These are phyloP conservation scores for Vigna reflexopilosa DNA, from an alignment of 306 rosid species.

Conservation along the genomic window DNA sequence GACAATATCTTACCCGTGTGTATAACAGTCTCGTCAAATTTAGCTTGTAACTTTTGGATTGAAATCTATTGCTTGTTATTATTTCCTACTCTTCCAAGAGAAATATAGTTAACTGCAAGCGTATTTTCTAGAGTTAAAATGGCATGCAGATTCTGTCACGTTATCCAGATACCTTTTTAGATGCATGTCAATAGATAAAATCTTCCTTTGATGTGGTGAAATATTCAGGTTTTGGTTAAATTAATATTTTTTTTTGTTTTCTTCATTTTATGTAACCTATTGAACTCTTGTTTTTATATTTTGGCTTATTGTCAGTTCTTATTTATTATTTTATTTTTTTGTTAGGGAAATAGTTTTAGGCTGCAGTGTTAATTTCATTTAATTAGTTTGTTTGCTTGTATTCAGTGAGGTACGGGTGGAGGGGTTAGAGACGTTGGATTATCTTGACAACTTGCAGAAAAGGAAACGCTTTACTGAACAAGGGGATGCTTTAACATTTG, in stretches of 20 bases:
- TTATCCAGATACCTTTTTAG: background rate
- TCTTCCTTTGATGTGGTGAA: background rate
- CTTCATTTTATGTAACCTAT: background rate
- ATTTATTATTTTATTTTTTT: slow-evolving; percentile 7
- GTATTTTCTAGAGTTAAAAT: background rate
- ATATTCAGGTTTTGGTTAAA: slow-evolving; percentile 27
- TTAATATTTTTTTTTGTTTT: slow-evolving; percentile 12
- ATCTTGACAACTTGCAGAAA: slow-evolving; percentile 79
- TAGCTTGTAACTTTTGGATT: too few species aligned
- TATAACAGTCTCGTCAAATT: too few species aligned
- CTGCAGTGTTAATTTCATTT: slow-evolving; percentile 29
- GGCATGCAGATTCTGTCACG: slow-evolving; percentile 20
- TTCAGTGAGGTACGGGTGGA: slow-evolving; percentile 91
- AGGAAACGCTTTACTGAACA: slow-evolving; percentile 83
- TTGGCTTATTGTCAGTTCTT: background rate
- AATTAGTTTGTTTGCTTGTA: slow-evolving; percentile 41
- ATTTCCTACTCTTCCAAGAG: background rate
- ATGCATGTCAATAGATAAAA: slow-evolving; percentile 4
- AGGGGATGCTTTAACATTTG: slow-evolving; percentile 91
- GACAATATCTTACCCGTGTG: too few species aligned
- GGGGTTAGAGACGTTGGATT: slow-evolving; percentile 85
- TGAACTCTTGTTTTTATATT: background rate
- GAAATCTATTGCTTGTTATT: too few species aligned
- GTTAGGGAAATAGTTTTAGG: slow-evolving; percentile 10
- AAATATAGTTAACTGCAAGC: slow-evolving; percentile 18